Evolutionary conservation across 257 asterid genomes (phyloP).

Genomic region (Galeopsis tetrahit): DNA sequence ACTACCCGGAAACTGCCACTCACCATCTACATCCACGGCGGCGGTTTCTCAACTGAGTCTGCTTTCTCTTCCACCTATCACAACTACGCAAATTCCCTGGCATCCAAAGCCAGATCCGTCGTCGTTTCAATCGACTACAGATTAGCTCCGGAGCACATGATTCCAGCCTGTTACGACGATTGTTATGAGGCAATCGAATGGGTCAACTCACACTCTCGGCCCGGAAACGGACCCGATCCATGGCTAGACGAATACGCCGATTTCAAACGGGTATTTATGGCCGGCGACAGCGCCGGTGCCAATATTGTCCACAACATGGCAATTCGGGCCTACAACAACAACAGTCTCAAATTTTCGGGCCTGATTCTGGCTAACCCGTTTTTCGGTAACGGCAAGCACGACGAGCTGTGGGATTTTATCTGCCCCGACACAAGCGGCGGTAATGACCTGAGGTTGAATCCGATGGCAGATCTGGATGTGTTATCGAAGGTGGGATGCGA

Average conservation of each 20-base stretch:
- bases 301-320: conserved; percentile 64
- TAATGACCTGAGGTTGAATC: conserved; percentile 47
- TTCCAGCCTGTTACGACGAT: conserved; percentile 80
- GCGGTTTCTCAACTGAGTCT: conserved; percentile 61
- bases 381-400: conserved; percentile 48
- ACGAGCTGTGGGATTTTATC: conserved; percentile 51
- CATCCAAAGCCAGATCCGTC: conserved; percentile 51
- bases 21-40: conserved; percentile 81
- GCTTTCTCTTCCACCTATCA: conserved; percentile 64
- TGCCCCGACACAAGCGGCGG: conserved; percentile 40
- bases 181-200: conserved; percentile 59
- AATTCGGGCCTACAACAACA: conserved; percentile 34
- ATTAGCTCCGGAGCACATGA: conserved; percentile 66
- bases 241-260: conserved; percentile 63
- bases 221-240: conserved; percentile 51
- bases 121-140: conserved; percentile 73
- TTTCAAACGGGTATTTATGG: conserved; percentile 49
- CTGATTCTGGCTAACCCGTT: conserved; percentile 69
- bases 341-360: conserved; percentile 42
- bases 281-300: conserved; percentile 91
- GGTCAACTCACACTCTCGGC: conserved; percentile 45
- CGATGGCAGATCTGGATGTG: conserved; percentile 43
- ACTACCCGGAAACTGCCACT: conserved; percentile 52
- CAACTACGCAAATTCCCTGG: conserved; percentile 46
- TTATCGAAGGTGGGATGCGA: conserved; percentile 43